phyloP scores from a whole-genome alignment of 192 early-diverging fungal species.

The Backusella liffmaniae region DNA sequence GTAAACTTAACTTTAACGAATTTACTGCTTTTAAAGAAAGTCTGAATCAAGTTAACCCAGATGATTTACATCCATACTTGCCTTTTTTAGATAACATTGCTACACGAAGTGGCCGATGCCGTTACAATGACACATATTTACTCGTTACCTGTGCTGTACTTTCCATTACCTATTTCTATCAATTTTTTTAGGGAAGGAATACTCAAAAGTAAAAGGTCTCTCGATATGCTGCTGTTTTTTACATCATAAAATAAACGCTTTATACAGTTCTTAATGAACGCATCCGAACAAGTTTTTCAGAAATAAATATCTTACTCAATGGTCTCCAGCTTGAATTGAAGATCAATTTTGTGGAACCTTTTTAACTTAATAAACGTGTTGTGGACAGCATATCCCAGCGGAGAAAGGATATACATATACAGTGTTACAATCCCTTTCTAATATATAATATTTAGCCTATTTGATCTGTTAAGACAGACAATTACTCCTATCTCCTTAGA shows the following conservation, averaged over 20 bases:
- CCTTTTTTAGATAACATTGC: background rate
- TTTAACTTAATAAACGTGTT: slow-evolving; percentile 5
- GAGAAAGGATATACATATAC: background rate
- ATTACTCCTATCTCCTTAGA: background rate
- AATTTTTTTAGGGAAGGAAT: background rate
- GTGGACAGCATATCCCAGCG: slow-evolving; percentile 4
- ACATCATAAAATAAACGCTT: background rate
- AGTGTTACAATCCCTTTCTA: background rate
- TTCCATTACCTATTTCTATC: background rate
- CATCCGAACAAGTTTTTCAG: background rate
- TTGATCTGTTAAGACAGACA: background rate
- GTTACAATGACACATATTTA: slow-evolving; percentile 6
- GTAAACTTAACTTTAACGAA: background rate
- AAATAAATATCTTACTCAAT: background rate
- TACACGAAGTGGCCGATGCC: background rate
- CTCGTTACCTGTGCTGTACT: background rate
- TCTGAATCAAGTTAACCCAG: background rate
- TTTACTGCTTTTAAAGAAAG: background rate
- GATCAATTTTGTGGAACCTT: slow-evolving; percentile 6
- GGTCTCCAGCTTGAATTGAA: background rate
- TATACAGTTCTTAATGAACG: background rate
- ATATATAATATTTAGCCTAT: background rate
- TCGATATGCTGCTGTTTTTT: background rate
- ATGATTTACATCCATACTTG: slow-evolving; percentile 7
- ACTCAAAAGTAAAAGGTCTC: background rate